Base-by-base conservation (phyloP, 352 stramenopile species). In the Thraustotheca clavata region DNA sequence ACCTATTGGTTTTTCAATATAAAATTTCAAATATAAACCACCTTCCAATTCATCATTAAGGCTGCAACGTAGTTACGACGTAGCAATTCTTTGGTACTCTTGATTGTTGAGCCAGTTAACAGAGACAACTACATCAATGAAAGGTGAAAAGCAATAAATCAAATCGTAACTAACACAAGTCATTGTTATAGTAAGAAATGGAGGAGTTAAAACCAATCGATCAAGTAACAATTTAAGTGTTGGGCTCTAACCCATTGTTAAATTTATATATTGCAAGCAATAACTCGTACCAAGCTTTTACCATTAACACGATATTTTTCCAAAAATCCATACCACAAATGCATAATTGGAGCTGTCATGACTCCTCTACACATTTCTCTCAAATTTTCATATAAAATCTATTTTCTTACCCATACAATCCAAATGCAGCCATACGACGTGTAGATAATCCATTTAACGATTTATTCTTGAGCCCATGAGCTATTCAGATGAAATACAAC, bases 321-420 rank as follows among this genome's bases (percentile, higher is more conserved):
- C 4, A 90, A 76, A 48, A 81, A 79, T 18, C 71, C 60, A 35
- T 90, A 90, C 80, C 80, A 90, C 50, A 73, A 78, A 61, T 90
- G 80, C 32, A 90, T 69, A 6, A 87, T 54, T 0, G 80, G 80
- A 0, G 76, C 79, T 5, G 80, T 88, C 34, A 90, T 69, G 5
- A 69, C 36, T 38, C 74, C 77, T 1, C 80, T 89, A 38, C 18
- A 57, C 36, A 12, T 39, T 33, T 14, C 60, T 1, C 14, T 27
- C 63, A 0, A 5, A 36, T 20, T 32, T 32, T 22, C 27, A 8
- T 43, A 18, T 47, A 31, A 32, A 39, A 29, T 14, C 36, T 43
- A 26, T 38, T 9, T 2, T n/a, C 52, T 7, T 65, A 89, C 80
- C 81, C 79, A 27, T 87, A 90, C 3, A 71, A 46, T 49, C 86